These are phyloP conservation scores for Candida silvicultrix DNA, from an alignment of 805 yeast species.

Conservation along the genomic window DNA sequence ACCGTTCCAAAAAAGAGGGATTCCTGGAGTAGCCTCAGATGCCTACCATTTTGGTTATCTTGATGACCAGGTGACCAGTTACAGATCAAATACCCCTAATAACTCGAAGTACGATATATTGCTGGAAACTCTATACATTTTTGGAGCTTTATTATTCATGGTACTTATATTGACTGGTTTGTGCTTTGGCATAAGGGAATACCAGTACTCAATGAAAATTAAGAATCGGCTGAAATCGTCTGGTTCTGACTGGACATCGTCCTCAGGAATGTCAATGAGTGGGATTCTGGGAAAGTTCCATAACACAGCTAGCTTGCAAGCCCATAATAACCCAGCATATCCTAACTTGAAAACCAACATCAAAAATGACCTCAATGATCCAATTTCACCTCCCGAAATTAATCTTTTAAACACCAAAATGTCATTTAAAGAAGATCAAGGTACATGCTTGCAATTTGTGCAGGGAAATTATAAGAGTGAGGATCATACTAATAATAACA, in stretches of 20 bases:
- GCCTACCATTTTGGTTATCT: constrained; percentile 22
- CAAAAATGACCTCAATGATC: too few relatives aligned
- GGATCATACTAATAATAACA: not conserved
- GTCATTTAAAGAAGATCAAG: too few relatives aligned
- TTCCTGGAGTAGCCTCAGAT: constrained; percentile 23
- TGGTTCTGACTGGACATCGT: constrained; percentile 17
- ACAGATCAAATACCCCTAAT: constrained; percentile 4
- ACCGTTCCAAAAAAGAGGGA: constrained; percentile 7
- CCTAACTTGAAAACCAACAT: constrained; percentile 11
- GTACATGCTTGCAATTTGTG: too few relatives aligned
- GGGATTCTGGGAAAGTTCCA: not conserved
- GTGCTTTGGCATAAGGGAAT: constrained; percentile 24
- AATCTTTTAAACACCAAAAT: too few relatives aligned
- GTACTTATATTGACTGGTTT: constrained; percentile 14
- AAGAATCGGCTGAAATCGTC: constrained; percentile 12
- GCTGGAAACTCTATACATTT: constrained; percentile 19
- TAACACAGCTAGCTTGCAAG: not conserved
- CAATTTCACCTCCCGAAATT: too few relatives aligned
- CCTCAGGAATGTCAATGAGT: constrained; percentile 2
- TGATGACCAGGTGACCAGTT: constrained; percentile 16
- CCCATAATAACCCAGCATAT: constrained; percentile 14
- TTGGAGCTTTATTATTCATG: constrained; percentile 14
- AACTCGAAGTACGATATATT: constrained; percentile 16
- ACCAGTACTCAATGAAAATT: constrained; percentile 13
- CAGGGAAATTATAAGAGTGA: not conserved